A percentile compares a stretch with the other conserved stretches of the same genome.
phyloP scores from a whole-genome alignment of 257 asterid genomes.

The Galeopsis tetrahit region DNA sequence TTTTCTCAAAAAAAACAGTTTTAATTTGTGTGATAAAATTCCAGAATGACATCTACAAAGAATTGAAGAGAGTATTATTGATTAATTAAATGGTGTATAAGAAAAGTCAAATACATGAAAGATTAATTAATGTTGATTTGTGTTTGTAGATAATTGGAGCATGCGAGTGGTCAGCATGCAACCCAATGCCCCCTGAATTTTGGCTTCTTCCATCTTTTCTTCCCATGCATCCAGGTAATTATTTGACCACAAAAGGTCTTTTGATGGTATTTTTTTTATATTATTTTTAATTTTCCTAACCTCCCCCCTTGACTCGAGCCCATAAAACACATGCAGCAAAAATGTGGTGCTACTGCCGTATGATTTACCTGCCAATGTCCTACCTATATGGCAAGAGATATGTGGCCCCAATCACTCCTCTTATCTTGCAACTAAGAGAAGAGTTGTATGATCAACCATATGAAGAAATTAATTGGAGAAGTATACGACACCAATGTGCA shows the following conservation, averaged over 20 bases:
- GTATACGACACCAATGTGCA: constrained; percentile 57
- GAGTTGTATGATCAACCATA: constrained; percentile 63
- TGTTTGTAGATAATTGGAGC: constrained; percentile 60
- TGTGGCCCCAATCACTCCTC: constrained; percentile 59
- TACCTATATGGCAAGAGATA: constrained; percentile 33
- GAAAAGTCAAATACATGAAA: too few relatives aligned
- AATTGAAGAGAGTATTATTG: too few relatives aligned
- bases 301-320: too few relatives aligned
- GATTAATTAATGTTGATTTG: not conserved
- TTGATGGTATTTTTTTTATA: too few relatives aligned
- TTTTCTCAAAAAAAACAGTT: too few relatives aligned
- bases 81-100: too few relatives aligned
- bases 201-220: constrained; percentile 72
- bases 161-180: constrained; percentile 70
- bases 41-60: too few relatives aligned
- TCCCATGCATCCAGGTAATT: constrained; percentile 76
- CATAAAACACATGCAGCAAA: constrained; percentile 22
- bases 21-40: too few relatives aligned
- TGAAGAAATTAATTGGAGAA: constrained; percentile 54
- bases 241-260: too few relatives aligned
- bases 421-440: constrained; percentile 53
- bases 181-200: constrained; percentile 80
- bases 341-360: constrained; percentile 69
- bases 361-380: constrained; percentile 77
- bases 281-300: too few relatives aligned